Base-by-base conservation (phyloP, 1,284 basidiomycete species). In the Schizophyllum amplum region DNA sequence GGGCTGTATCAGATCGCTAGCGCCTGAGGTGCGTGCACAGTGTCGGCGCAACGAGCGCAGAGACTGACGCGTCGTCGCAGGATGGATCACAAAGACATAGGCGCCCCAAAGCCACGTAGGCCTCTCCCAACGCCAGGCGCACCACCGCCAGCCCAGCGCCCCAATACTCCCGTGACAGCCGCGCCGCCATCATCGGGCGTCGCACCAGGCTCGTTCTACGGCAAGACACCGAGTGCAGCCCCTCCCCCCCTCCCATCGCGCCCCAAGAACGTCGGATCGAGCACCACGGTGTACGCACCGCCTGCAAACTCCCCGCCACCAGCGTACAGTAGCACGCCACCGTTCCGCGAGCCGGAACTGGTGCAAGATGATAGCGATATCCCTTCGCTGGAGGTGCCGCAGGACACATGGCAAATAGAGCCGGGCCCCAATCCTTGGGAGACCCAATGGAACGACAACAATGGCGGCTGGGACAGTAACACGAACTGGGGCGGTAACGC, bases 281-380 rank as follows among this genome's bases (percentile, higher is more conserved):
- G 61, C 57, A 77, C 77, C 3, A 65, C 69, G 2, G 27, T 61
- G 4, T 75, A 75, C 61, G 59, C 68, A 7, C 55, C 71, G 17
- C 67, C 70, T 20, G 27, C 62, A 23, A 66, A 68, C 22, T 59
- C 66, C 21, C 72, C 74, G 22, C 71, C 71, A 24, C 63, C 70
- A 1, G 62, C 65, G 23, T 57, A 65, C 2, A 59, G 67, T 52
- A n/a, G n/a, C n/a, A 61, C 65, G 22, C 62, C 70, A 24, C 70
- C 66, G 21, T 78, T 68, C 65, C 72, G 74, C 47, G 74, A 78
- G 61, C 75, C 77, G 5, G 76, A 79, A 60, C 65, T 75, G n/a
- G 67, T 77, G 7, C 55, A 61, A 5, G 72, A 75, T n/a, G 63
- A 63, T 24, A 60, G 67, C 5, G 67, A 69, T 11, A 15, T 49